Conservation (phyloP, 495 filamentous ascomycete genomes). For the Tuber brumale region DNA sequence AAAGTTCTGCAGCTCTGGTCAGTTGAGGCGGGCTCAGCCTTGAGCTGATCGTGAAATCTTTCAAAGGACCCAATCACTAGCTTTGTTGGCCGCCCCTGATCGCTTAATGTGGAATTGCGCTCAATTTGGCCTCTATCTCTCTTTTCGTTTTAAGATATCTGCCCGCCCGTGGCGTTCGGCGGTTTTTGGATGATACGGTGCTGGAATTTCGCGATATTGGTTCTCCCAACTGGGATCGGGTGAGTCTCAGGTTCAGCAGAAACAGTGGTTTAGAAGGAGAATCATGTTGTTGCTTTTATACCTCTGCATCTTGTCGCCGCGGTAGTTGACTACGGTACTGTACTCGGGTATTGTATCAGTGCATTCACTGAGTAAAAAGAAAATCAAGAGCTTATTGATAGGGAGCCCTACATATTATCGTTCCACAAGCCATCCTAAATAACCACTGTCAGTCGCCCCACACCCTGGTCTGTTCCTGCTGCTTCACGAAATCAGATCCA, state of each 20-base stretch:
- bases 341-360: too few relatives aligned
- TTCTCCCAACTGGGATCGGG: background rate
- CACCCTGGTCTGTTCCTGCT: background rate
- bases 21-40: background rate
- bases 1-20: background rate
- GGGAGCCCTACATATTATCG: background rate
- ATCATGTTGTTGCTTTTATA: background rate
- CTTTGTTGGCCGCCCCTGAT: background rate
- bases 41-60: background rate
- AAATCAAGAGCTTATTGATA: background rate
- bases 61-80: background rate
- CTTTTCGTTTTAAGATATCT: background rate
- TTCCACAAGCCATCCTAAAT: background rate
- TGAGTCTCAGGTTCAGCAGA: background rate
- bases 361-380: background rate
- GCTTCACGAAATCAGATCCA: background rate
- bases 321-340: background rate
- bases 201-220: background rate
- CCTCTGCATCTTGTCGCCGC: background rate
- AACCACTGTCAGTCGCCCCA: background rate
- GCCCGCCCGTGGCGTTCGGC: background rate
- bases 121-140: background rate
- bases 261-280: background rate
- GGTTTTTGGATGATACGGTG: background rate
- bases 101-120: background rate